Evolutionary conservation across 257 asterid species (phyloP), one percentile per base, ranked within the genome.

Genomic region (Hygrophila difformis): DNA sequence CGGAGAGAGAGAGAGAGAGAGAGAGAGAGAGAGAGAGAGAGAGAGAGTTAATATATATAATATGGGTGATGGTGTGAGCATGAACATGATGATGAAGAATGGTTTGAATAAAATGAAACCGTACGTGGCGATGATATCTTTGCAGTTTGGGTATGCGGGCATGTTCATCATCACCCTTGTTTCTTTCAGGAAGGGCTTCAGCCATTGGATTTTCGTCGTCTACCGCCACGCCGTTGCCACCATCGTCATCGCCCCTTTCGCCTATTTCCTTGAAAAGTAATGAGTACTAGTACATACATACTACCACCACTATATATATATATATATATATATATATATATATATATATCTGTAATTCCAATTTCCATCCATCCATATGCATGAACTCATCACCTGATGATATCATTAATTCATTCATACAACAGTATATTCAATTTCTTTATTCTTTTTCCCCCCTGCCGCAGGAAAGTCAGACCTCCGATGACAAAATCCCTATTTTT

Each of bases 201-300:
- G 96, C 33, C 89, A 82, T 52, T 82, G 84, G 72, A 71, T 85
- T 5, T 67, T 81, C 15, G 96, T 81, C 6, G 94, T 82, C 8
- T 85, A 85, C 29, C 83, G 96, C 8, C 92, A 85, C 35, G 79
- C 74, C 22, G 34, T 81, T 22, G 96, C 96, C 13, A 61, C 94
- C 0, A 6, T 70, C 0, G 64, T 73, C 29, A 62, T 81, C 23
- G 72, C 81, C 21, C 96, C 96, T 5, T 78, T 78, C 28, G 94
- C 96, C 0, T 66, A 49, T 44, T 36, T 61, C 46, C 31, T 81
- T 3, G 96, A 85, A 35, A 76, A 66, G 94, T 79, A 29, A 51
- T 55, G 18, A 15, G 4, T 8, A 26, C n/a, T n/a, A n/a, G n/a
- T n/a, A n/a, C n/a, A n/a, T n/a, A n/a, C n/a, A n/a, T n/a, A n/a